These are phyloP conservation scores for Omphalea diandra DNA, from an alignment of 441 rosid species.

Conservation along the genomic window DNA sequence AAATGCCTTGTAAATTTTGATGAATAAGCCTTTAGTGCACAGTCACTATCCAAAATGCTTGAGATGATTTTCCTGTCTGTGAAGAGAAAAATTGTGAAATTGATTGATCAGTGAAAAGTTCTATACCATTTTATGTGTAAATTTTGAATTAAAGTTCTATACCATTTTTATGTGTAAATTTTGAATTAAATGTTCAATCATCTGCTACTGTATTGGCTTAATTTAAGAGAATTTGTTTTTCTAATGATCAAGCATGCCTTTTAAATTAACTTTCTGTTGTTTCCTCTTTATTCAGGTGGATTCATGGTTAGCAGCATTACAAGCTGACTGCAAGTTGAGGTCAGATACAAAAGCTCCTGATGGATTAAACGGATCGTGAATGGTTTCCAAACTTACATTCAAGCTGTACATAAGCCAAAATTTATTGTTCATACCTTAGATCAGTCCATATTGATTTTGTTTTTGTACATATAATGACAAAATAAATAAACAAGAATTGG, in stretches of 20 bases:
- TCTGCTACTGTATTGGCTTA: not conserved
- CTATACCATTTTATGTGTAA: too few species aligned
- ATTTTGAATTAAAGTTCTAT: too few species aligned
- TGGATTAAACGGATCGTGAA: slow-evolving; percentile 38
- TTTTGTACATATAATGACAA: slow-evolving; percentile 35
- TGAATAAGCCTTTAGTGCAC: not conserved
- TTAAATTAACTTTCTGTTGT: not conserved
- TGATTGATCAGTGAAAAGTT: not conserved
- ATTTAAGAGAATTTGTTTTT: not conserved
- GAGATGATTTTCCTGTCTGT: not conserved
- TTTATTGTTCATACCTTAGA: slow-evolving; percentile 10
- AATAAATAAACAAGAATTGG: slow-evolving; percentile 8
- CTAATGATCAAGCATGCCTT: not conserved
- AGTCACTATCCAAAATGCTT: not conserved
- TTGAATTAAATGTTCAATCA: not conserved
- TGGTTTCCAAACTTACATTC: not conserved
- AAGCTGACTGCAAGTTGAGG: slow-evolving; percentile 47
- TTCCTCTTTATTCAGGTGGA: slow-evolving; percentile 48
- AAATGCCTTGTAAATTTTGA: not conserved
- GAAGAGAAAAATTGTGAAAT: not conserved
- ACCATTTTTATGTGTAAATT: not conserved
- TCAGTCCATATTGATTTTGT: slow-evolving; percentile 11
- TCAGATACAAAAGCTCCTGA: slow-evolving; percentile 36
- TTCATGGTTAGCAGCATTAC: slow-evolving; percentile 64
- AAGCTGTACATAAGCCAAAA: slow-evolving; percentile 31